These are phyloP conservation scores for Metschnikowia reukaufii DNA, from an alignment of 805 yeast species.

Conservation along the genomic window DNA sequence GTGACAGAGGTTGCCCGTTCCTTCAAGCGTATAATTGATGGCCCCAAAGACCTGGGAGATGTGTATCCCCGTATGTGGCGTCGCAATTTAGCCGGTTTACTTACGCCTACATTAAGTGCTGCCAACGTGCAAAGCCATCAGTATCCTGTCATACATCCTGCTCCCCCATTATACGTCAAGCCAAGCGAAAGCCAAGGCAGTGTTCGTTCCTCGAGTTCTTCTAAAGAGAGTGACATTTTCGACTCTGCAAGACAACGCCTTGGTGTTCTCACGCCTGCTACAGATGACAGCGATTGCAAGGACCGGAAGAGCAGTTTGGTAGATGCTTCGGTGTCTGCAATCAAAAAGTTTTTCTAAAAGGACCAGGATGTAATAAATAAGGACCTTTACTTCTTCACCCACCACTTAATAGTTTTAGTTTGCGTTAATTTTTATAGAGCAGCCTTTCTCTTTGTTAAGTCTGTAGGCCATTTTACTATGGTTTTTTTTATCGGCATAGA, in stretches of 20 bases:
- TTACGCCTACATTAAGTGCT: conserved; percentile 6
- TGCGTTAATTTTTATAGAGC: too few species aligned
- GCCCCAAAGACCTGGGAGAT: background rate
- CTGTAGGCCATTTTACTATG: too few species aligned
- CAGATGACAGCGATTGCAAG: conserved; percentile 26
- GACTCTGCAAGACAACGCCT: conserved; percentile 26
- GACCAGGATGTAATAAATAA: too few species aligned
- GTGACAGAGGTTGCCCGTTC: background rate
- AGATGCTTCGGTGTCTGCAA: background rate
- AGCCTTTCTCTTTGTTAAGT: too few species aligned
- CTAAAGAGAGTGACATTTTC: conserved; percentile 24
- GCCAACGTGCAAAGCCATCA: conserved; percentile 13
- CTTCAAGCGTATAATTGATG: background rate
- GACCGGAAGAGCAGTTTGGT: conserved; percentile 1
- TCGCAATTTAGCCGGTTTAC: conserved; percentile 1
- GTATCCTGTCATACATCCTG: conserved; percentile 12
- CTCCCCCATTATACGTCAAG: conserved; percentile 10
- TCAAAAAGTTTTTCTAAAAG: background rate
- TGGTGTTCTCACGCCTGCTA: conserved; percentile 34
- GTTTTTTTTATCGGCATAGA: too few species aligned
- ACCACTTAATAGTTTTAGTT: too few species aligned
- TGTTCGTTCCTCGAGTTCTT: conserved; percentile 24
- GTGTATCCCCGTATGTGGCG: conserved; percentile 1
- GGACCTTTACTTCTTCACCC: too few species aligned
- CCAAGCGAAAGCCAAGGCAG: conserved; percentile 29